These are phyloP conservation scores for Saitozyma sp. DNA, from an alignment of 768 basidiomycete genomes.

Conservation along the genomic window DNA sequence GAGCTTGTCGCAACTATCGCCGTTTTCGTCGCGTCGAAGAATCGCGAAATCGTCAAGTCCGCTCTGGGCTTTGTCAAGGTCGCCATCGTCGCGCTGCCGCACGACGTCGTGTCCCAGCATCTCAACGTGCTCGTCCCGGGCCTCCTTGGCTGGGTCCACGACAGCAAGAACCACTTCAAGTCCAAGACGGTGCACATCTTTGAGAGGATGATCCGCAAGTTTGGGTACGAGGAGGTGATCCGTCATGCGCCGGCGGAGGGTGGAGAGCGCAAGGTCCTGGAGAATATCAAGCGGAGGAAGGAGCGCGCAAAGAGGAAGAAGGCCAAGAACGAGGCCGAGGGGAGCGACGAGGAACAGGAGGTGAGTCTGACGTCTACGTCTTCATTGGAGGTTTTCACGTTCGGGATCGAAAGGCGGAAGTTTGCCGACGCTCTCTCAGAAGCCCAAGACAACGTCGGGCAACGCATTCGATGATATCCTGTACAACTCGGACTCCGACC, in stretches of 20 bases:
- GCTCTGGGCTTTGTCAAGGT: constrained; percentile 93
- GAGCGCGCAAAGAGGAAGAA: constrained; percentile 89
- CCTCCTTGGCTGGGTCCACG: constrained; percentile 87
- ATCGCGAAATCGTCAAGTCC: constrained; percentile 97
- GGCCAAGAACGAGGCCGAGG: constrained; percentile 59
- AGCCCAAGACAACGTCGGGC: constrained; percentile 62
- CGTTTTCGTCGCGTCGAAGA: constrained; percentile 82
- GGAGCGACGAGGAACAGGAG: constrained; percentile 55
- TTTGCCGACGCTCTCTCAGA: constrained; percentile 47
- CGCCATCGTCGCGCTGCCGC: constrained; percentile 77
- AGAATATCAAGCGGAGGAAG: constrained; percentile 94
- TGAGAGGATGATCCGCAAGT: constrained; percentile 88
- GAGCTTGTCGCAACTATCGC: constrained; percentile 84
- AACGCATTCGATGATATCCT: constrained; percentile 96
- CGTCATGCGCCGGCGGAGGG: constrained; percentile 66
- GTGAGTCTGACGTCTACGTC: neutral
- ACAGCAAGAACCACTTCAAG: constrained; percentile 99
- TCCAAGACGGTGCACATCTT: constrained; percentile 94
- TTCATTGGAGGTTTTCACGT: no score
- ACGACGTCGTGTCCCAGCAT: constrained; percentile 71
- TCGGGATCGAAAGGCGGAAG: neutral
- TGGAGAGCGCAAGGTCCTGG: constrained; percentile 80
- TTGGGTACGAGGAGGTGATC: constrained; percentile 77
- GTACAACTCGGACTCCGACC: constrained; percentile 93
- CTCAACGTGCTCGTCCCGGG: constrained; percentile 76